These are phyloP conservation scores for Aschersonia sp. DNA, from an alignment of 2,329 filamentous ascomycete genomes.

Conservation along the genomic window DNA sequence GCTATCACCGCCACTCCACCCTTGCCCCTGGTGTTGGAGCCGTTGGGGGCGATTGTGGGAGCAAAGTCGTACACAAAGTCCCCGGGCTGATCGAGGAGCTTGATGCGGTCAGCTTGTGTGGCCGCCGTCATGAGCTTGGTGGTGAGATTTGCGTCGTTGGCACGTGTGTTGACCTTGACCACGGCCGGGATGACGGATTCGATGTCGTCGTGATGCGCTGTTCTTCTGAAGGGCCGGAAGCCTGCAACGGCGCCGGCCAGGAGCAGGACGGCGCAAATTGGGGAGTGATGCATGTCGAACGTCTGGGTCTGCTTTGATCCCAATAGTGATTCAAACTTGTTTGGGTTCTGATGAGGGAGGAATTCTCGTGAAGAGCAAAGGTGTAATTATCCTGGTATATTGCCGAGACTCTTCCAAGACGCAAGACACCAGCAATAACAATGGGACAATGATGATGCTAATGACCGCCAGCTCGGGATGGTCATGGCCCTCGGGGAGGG, in stretches of 20 bases:
- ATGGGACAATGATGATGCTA: no score
- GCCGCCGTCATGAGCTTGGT: slow-evolving; percentile 14
- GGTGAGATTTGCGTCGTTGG: slow-evolving; percentile 13
- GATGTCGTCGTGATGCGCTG: slow-evolving; percentile 3
- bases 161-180: slow-evolving; percentile 14
- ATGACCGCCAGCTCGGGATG: no score
- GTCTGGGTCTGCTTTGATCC: no score
- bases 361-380: no score
- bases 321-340: no score
- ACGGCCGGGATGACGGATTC: slow-evolving; percentile 11
- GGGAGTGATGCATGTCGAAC: background rate
- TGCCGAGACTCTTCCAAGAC: no score
- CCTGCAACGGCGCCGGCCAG: slow-evolving; percentile 1
- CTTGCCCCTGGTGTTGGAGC: slow-evolving; percentile 10
- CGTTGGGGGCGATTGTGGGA: slow-evolving; percentile 6
- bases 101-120: slow-evolving; percentile 16
- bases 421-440: no score
- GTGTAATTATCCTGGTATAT: no score
- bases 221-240: background rate
- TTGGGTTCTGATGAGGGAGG: no score
- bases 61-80: slow-evolving; percentile 30
- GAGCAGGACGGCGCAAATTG: slow-evolving; percentile 1
- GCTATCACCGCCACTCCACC: slow-evolving; percentile 25
- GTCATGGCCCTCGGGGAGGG: no score
- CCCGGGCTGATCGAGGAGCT: slow-evolving; percentile 16